phyloP scores from a whole-genome alignment of 208 protist species.

The Vickermania spadyakhi region DNA sequence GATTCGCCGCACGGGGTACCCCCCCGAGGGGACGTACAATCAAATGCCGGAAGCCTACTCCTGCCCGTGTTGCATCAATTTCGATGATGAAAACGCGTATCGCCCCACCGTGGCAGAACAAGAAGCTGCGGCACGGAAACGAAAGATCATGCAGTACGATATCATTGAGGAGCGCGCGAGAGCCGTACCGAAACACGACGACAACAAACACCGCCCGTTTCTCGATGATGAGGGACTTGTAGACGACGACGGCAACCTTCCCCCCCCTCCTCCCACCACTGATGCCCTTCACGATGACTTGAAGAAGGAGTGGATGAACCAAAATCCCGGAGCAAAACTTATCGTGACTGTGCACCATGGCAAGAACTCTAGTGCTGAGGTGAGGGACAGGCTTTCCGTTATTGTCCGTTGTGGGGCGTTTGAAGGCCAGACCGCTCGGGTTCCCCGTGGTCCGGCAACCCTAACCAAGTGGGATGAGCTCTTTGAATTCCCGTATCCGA shows the following conservation, averaged over 20 bases:
- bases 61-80: slow-evolving; percentile 77
- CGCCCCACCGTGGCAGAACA: slow-evolving; percentile 20
- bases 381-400: slow-evolving; percentile 60
- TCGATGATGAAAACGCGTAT: slow-evolving; percentile 20
- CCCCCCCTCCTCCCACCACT: slow-evolving; percentile 56
- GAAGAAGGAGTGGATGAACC: slow-evolving; percentile 13
- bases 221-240: slow-evolving; percentile 32
- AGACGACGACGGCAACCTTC: slow-evolving; percentile 22
- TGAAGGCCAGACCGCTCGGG: slow-evolving; percentile 80
- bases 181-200: slow-evolving; percentile 26
- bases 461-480: slow-evolving; percentile 80
- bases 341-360: slow-evolving; percentile 86
- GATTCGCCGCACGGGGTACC: slow-evolving; percentile 76
- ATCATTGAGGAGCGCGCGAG: slow-evolving; percentile 84
- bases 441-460: slow-evolving; percentile 52
- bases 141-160: slow-evolving; percentile 77
- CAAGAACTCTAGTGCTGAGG: slow-evolving; percentile 44
- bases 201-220: slow-evolving; percentile 27
- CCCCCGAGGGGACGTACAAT: slow-evolving; percentile 60
- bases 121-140: slow-evolving; percentile 46
- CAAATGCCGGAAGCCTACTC: slow-evolving; percentile 80
- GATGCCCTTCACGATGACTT: slow-evolving; percentile 42
- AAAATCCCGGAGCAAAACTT: slow-evolving; percentile 39
- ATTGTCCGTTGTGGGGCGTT: slow-evolving; percentile 83
- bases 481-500: slow-evolving; percentile 85